Evolutionary conservation across 2,329 filamentous ascomycete species (phyloP).

Genomic region (Pseudogymnoascus sp.): DNA sequence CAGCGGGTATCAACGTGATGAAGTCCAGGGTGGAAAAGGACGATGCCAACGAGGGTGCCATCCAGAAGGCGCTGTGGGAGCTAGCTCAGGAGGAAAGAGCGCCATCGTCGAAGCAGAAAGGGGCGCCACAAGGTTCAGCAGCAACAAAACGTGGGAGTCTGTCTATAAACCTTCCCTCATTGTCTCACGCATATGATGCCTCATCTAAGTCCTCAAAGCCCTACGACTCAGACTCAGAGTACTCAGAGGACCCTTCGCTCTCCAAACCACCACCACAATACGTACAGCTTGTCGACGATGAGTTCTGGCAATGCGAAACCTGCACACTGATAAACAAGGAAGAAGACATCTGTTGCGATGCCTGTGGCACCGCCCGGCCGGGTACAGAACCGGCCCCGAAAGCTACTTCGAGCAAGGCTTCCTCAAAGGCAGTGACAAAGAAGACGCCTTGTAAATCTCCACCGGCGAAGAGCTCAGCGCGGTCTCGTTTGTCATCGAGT

Average conservation of each 20-base stretch:
- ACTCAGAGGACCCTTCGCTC: neutral
- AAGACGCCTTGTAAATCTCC: neutral
- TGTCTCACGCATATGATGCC: neutral
- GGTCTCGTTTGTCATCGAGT: neutral
- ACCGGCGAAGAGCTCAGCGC: neutral
- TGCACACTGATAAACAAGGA: slow-evolving; percentile 56
- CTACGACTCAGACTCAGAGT: neutral
- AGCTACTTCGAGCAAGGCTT: neutral
- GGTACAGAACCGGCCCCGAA: neutral
- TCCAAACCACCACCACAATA: slow-evolving; percentile 21
- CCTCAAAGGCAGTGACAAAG: neutral
- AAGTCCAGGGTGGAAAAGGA: slow-evolving; percentile 80
- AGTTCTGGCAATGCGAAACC: slow-evolving; percentile 47
- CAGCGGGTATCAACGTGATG: slow-evolving; percentile 64
- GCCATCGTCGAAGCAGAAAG: slow-evolving; percentile 36
- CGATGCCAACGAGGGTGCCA: slow-evolving; percentile 78
- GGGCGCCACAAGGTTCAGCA: slow-evolving; percentile 41
- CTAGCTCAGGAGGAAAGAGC: slow-evolving; percentile 72
- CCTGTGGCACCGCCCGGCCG: slow-evolving; percentile 32
- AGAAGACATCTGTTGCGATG: slow-evolving; percentile 52
- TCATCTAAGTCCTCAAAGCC: slow-evolving; percentile 30
- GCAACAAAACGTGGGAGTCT: slow-evolving; percentile 10
- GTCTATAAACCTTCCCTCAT: neutral
- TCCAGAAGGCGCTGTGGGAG: slow-evolving; percentile 78
- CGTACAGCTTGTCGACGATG: slow-evolving; percentile 28